phyloP scores from a whole-genome alignment of 2,329 filamentous ascomycete genomes.

The Talaromyces sp. region DNA sequence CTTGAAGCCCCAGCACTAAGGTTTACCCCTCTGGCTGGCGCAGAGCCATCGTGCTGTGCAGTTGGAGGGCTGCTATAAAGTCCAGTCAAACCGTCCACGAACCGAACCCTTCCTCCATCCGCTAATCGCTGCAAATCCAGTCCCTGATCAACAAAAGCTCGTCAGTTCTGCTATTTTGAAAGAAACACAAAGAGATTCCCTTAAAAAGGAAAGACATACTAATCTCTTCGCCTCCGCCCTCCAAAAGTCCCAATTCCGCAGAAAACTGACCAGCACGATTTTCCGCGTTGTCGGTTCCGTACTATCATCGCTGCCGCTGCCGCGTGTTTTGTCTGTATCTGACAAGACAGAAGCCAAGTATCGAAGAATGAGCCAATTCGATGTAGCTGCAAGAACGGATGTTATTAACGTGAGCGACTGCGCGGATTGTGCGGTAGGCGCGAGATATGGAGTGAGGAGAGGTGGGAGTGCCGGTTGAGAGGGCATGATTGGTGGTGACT shows the following conservation, averaged over 20 bases:
- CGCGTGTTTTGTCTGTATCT: slow-evolving; percentile 1
- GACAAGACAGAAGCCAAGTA: slow-evolving; percentile 46
- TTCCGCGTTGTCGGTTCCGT: slow-evolving; percentile 26
- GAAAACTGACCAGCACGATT: slow-evolving; percentile 76
- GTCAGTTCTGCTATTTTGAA: too few relatives aligned
- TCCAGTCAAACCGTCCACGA: slow-evolving; percentile 68
- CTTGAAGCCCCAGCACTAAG: slow-evolving; percentile 11
- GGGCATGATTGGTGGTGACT: slow-evolving; percentile 21
- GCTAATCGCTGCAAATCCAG: slow-evolving; percentile 62
- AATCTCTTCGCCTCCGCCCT: slow-evolving; percentile 62
- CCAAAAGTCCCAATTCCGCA: slow-evolving; percentile 77
- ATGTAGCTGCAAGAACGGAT: slow-evolving; percentile 42
- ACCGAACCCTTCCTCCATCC: slow-evolving; percentile 58
- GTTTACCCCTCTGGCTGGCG: not conserved
- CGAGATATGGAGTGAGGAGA: slow-evolving; percentile 16
- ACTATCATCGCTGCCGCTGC: slow-evolving; percentile 11
- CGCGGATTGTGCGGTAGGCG: slow-evolving; percentile 16
- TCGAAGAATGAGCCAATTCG: slow-evolving; percentile 54
- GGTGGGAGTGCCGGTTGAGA: slow-evolving; percentile 36
- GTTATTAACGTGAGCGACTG: slow-evolving; percentile 39
- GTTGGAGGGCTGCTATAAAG: slow-evolving; percentile 42
- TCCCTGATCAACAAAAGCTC: slow-evolving; percentile 44
- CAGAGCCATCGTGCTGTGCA: not conserved
- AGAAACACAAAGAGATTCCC: too few relatives aligned
- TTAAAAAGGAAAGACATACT: slow-evolving; percentile 43